Evolutionary conservation across 257 asterid species (phyloP).

Genomic region (Marsdenia floribunda): DNA sequence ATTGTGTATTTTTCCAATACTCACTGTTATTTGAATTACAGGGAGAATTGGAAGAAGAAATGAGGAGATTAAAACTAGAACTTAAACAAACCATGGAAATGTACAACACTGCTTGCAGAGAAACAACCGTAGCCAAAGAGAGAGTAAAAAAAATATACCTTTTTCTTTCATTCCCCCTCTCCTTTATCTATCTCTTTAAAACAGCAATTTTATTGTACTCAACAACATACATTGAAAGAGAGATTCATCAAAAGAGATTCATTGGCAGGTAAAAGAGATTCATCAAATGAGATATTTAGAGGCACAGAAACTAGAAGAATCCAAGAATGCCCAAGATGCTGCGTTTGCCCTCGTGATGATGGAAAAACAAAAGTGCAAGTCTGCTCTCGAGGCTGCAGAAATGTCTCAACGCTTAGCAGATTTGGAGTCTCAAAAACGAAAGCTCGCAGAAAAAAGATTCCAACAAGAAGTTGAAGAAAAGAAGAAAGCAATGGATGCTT

Average conservation of each 20-base stretch:
- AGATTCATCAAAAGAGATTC: neutral
- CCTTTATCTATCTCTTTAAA: too few relatives aligned
- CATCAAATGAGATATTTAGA: constrained; percentile 37
- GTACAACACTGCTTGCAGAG: constrained; percentile 57
- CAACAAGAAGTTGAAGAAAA: constrained; percentile 50
- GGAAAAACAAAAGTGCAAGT: constrained; percentile 68
- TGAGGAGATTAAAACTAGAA: constrained; percentile 57
- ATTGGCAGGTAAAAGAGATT: constrained; percentile 40
- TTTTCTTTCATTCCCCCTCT: too few relatives aligned
- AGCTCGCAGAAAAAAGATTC: constrained; percentile 50
- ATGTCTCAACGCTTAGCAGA: constrained; percentile 72
- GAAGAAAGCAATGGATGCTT: constrained; percentile 56
- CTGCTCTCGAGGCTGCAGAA: constrained; percentile 69
- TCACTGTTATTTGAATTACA: constrained; percentile 15
- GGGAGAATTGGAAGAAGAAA: constrained; percentile 65
- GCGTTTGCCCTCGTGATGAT: constrained; percentile 51
- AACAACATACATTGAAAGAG: constrained; percentile 2
- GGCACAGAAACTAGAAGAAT: constrained; percentile 38
- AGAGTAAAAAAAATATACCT: constrained; percentile 26
- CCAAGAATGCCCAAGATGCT: constrained; percentile 37
- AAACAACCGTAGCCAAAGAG: constrained; percentile 34
- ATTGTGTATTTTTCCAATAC: neutral
- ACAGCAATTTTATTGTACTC: neutral
- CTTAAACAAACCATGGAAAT: constrained; percentile 51
- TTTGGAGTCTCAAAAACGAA: constrained; percentile 58